Conservation (phyloP, 1,284 basidiomycete species). For the Malassezia nana region DNA sequence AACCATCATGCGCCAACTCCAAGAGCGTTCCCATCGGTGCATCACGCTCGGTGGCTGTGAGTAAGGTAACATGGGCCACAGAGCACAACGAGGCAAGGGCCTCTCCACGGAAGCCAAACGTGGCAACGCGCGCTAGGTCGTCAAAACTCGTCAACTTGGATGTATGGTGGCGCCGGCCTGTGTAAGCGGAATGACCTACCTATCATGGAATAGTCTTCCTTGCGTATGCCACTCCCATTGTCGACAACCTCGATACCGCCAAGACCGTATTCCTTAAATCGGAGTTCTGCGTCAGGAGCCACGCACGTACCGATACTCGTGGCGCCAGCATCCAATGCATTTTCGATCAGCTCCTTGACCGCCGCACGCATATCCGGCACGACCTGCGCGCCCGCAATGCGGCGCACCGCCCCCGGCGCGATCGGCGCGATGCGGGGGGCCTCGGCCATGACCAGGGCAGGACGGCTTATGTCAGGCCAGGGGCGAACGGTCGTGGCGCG, state of each 20-base stretch:
- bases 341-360: conserved; percentile 93
- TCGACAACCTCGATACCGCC: conserved; percentile 81
- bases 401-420: conserved; percentile 30
- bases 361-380: conserved; percentile 82
- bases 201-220: conserved; percentile 65
- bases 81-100: conserved; percentile 87
- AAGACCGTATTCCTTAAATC: conserved; percentile 78
- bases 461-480: neutral
- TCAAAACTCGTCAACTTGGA: conserved; percentile 74
- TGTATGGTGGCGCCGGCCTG: conserved; percentile 61
- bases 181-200: conserved; percentile 55
- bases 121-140: conserved; percentile 64
- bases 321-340: conserved; percentile 84
- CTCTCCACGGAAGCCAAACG: conserved; percentile 94
- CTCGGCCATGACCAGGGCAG: neutral
- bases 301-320: conserved; percentile 63
- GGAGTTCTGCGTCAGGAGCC: conserved; percentile 58
- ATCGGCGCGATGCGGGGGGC: conserved; percentile 27
- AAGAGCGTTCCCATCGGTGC: conserved; percentile 43
- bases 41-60: conserved; percentile 35
- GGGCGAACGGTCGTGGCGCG: too few relatives aligned
- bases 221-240: conserved; percentile 76
- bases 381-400: conserved; percentile 80
- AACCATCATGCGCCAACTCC: conserved; percentile 27
- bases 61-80: conserved; percentile 55